Evolutionary conservation across 257 asterid genomes (phyloP).

Genomic region (Solanum rostratum): DNA sequence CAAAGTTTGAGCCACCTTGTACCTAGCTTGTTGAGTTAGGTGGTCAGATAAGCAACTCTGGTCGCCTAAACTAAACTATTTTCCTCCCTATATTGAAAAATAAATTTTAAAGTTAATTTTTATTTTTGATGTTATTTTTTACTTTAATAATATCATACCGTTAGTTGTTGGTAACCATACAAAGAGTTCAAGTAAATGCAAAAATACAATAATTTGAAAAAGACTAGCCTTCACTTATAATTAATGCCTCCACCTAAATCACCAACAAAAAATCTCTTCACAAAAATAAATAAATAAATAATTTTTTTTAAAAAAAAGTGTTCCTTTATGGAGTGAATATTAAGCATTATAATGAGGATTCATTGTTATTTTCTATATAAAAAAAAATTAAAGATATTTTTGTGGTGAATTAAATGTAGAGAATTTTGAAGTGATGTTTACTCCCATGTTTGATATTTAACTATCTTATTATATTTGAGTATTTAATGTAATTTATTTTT

Average conservation of each 20-base stretch:
- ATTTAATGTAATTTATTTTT: neutral
- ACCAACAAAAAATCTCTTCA: slow-evolving; percentile 9
- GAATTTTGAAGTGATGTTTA: neutral
- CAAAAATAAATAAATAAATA: neutral
- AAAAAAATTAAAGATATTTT: neutral
- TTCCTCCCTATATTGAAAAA: neutral
- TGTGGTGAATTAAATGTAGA: neutral
- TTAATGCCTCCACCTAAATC: slow-evolving; percentile 33
- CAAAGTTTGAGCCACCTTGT: neutral
- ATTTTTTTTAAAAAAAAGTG: neutral
- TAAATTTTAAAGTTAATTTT: neutral
- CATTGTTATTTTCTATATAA: neutral
- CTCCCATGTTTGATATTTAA: neutral
- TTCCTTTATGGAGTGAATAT: neutral
- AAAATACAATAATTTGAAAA: slow-evolving; percentile 27
- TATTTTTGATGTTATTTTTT: neutral
- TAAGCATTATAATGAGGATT: neutral
- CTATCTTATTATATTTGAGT: neutral
- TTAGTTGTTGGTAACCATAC: neutral
- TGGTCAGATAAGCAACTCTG: neutral
- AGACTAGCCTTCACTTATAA: slow-evolving; percentile 28
- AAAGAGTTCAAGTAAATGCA: slow-evolving; percentile 11
- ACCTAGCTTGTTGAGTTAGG: neutral
- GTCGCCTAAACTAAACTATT: neutral
- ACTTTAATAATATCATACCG: neutral